These are phyloP conservation scores for Purshia tridentata DNA, from an alignment of 306 rosid genomes.

Conservation along the genomic window DNA sequence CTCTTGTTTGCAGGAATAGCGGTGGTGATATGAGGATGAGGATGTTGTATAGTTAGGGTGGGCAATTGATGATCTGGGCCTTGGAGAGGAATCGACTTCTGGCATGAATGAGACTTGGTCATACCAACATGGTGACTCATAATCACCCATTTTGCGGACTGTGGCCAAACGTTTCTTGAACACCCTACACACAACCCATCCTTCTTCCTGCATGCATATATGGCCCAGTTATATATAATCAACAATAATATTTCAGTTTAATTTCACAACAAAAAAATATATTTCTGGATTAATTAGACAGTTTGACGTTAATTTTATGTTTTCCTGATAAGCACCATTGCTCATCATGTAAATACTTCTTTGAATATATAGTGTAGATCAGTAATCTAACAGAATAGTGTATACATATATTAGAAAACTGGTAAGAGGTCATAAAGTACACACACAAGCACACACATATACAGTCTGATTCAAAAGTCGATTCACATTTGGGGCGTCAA, in stretches of 20 bases:
- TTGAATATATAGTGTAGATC: too few relatives aligned
- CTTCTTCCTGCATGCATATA: conserved; percentile 50
- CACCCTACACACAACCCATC: conserved; percentile 89
- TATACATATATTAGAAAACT: too few relatives aligned
- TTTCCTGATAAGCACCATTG: too few relatives aligned
- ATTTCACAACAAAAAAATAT: not conserved
- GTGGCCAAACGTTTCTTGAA: conserved; percentile 67
- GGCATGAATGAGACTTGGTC: conserved; percentile 74
- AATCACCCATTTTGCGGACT: conserved; percentile 54
- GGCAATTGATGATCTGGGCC: conserved; percentile 26
- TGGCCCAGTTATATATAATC: not conserved
- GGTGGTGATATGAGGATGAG: conserved; percentile 31
- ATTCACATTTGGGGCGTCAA: too few relatives aligned
- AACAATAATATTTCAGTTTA: not conserved
- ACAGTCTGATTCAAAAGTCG: too few relatives aligned
- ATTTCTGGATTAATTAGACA: not conserved
- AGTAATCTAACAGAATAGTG: too few relatives aligned
- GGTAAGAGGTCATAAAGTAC: too few relatives aligned
- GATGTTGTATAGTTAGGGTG: conserved; percentile 35
- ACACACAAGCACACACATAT: too few relatives aligned
- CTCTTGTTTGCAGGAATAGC: conserved; percentile 64
- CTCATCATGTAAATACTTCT: too few relatives aligned
- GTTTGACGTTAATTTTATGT: too few relatives aligned
- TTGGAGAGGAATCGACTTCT: conserved; percentile 46
- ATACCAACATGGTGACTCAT: conserved; percentile 70